Evolutionary conservation across 2,329 filamentous ascomycete species (phyloP).

Genomic region (Teratosphaeria zuluensis): DNA sequence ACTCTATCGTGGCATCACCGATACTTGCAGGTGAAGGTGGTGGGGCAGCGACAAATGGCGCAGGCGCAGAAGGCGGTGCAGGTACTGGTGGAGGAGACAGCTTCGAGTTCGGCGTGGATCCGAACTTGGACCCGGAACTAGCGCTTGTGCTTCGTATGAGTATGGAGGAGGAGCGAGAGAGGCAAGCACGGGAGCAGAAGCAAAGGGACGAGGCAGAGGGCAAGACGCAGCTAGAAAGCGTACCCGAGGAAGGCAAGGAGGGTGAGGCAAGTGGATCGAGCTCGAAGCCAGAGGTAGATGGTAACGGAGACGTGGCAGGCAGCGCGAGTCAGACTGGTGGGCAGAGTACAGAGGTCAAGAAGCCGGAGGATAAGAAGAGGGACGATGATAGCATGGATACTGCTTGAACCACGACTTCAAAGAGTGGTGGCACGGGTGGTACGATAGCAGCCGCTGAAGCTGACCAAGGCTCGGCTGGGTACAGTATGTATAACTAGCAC

Average conservation of each 20-base stretch:
- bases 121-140: slow-evolving; percentile 82
- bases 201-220: slow-evolving; percentile 57
- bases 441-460: background rate
- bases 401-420: slow-evolving; percentile 8
- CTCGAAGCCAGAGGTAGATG: slow-evolving; percentile 41
- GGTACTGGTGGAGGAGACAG: slow-evolving; percentile 51
- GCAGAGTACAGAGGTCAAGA: slow-evolving; percentile 14
- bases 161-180: slow-evolving; percentile 93
- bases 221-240: slow-evolving; percentile 68
- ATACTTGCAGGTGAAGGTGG: slow-evolving; percentile 78
- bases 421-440: background rate
- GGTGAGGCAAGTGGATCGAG: slow-evolving; percentile 44
- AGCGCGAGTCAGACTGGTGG: slow-evolving; percentile 7
- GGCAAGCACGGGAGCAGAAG: slow-evolving; percentile 77
- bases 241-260: slow-evolving; percentile 55
- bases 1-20: slow-evolving; percentile 79
- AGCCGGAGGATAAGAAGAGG: slow-evolving; percentile 17
- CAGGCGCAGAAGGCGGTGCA: slow-evolving; percentile 31
- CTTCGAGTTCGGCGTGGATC: slow-evolving; percentile 86
- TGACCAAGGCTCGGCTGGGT: background rate
- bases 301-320: slow-evolving; percentile 16
- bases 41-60: slow-evolving; percentile 43
- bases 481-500: background rate
- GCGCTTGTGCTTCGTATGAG: slow-evolving; percentile 93
- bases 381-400: slow-evolving; percentile 23